These are phyloP conservation scores for Scheffersomyces titani DNA, from an alignment of 1,139 yeast species.

Conservation along the genomic window DNA sequence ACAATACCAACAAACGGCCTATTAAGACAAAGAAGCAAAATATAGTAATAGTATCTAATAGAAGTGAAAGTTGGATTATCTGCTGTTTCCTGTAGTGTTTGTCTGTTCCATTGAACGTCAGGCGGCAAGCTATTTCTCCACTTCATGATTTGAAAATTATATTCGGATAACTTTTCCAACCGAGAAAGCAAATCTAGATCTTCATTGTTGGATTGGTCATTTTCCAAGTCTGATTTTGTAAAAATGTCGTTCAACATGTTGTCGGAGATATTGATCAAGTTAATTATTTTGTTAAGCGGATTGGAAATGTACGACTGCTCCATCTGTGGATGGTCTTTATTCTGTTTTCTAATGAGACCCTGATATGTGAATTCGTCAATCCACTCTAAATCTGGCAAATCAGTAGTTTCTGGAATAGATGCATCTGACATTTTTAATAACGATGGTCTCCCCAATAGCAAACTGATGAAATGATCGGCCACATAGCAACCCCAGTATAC, in stretches of 20 bases:
- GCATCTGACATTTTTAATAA: conserved; percentile 58
- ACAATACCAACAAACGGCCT: conserved; percentile 53
- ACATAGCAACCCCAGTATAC: conserved; percentile 70
- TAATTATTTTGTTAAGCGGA: conserved; percentile 48
- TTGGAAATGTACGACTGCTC: conserved; percentile 45
- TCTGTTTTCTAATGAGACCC: conserved; percentile 11
- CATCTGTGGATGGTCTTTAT: conserved; percentile 1
- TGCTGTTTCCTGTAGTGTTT: conserved; percentile 43
- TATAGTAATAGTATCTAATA: conserved; percentile 59
- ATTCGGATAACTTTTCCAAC: conserved; percentile 39
- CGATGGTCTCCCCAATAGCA: conserved; percentile 61
- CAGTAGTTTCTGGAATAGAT: conserved; percentile 61
- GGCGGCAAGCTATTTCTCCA: conserved; percentile 53
- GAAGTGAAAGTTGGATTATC: conserved; percentile 52
- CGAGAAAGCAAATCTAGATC: conserved; percentile 37
- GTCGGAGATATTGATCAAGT: conserved; percentile 54
- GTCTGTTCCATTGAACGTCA: conserved; percentile 52
- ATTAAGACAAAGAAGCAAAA: conserved; percentile 56
- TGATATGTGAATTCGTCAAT: conserved; percentile 50
- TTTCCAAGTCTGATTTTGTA: conserved; percentile 28
- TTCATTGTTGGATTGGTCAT: conserved; percentile 15
- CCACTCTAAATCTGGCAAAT: conserved; percentile 60
- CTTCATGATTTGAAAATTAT: conserved; percentile 49
- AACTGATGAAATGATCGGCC: conserved; percentile 64
- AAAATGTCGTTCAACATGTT: conserved; percentile 57